Evolutionary conservation across 75 land plant species (phyloP).

Genomic region (Adiantum capillusveneris): DNA sequence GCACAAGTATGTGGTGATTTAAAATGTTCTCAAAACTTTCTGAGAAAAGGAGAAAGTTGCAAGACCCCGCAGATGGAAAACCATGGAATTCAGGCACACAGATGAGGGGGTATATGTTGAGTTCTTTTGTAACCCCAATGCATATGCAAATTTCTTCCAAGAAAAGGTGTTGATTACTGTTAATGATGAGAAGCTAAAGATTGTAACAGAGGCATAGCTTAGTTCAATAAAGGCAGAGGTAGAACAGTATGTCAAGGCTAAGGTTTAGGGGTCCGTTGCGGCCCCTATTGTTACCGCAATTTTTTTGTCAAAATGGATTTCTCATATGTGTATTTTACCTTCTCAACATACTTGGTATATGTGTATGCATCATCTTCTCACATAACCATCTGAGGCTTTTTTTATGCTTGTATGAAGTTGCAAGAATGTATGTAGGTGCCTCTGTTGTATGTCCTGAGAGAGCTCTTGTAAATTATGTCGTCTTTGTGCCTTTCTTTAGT

Average conservation of each 20-base stretch:
- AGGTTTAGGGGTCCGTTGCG: no score
- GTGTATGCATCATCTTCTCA: constrained; percentile 79
- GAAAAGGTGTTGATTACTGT: constrained; percentile 35
- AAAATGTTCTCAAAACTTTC: constrained; percentile 30
- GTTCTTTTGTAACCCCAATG: constrained; percentile 43
- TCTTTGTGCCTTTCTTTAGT: no score
- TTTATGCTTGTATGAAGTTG: no score
- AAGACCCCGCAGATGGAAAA: constrained; percentile 32
- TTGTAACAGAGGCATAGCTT: constrained; percentile 29
- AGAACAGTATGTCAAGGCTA: constrained; percentile 30
- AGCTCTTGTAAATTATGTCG: no score
- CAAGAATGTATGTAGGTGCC: no score
- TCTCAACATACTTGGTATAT: no score
- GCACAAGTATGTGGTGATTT: no score
- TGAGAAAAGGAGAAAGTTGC: constrained; percentile 28
- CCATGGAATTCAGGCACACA: constrained; percentile 28
- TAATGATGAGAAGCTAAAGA: constrained; percentile 25
- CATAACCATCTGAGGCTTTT: constrained; percentile 12
- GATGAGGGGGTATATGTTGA: constrained; percentile 33
- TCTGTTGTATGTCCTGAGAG: no score
- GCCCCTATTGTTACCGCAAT: no score
- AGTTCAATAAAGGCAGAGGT: constrained; percentile 37
- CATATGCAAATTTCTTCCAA: constrained; percentile 39
- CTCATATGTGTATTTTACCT: no score
- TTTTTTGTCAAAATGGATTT: no score